phyloP scores from a whole-genome alignment of 2,329 filamentous ascomycete genomes.

The Paraphoma sp. region DNA sequence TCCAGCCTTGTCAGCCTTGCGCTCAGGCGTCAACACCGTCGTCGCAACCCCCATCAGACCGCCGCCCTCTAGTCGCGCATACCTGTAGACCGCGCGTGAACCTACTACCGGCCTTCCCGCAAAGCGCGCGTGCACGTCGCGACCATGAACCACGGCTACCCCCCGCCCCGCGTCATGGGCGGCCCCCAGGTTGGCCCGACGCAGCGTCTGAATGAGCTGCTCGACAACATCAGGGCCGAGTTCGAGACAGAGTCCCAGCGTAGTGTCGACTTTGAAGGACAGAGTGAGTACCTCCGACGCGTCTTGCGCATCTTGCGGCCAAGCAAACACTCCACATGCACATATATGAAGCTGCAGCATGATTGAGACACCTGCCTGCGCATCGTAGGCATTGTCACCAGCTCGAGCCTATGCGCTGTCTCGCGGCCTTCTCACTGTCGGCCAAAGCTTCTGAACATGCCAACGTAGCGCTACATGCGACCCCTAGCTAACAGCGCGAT shows the following conservation, averaged over 20 bases:
- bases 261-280: slow-evolving; percentile 87
- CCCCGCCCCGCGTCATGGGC: slow-evolving; percentile 82
- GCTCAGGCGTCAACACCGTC: slow-evolving; percentile 17
- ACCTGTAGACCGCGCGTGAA: slow-evolving; percentile 4
- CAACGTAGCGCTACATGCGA: background rate
- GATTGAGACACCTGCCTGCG: background rate
- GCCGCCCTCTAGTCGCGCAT: slow-evolving; percentile 10
- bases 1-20: slow-evolving; percentile 29
- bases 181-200: slow-evolving; percentile 63
- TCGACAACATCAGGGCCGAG: slow-evolving; percentile 89
- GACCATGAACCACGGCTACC: slow-evolving; percentile 72
- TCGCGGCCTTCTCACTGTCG: background rate
- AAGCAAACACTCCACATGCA: background rate
- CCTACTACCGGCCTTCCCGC: background rate
- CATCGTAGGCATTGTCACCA: background rate
- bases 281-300: slow-evolving; percentile 70
- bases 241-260: slow-evolving; percentile 85
- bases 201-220: slow-evolving; percentile 83
- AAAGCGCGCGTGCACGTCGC: slow-evolving; percentile 3
- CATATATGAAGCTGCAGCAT: no score
- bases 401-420: background rate
- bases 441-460: no score
- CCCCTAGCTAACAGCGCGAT: background rate
- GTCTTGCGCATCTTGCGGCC: no score
- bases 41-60: slow-evolving; percentile 21